Evolutionary conservation across 306 rosid genomes (phyloP), one percentile per base, ranked within the genome.

Genomic region (Nissolia schottii): DNA sequence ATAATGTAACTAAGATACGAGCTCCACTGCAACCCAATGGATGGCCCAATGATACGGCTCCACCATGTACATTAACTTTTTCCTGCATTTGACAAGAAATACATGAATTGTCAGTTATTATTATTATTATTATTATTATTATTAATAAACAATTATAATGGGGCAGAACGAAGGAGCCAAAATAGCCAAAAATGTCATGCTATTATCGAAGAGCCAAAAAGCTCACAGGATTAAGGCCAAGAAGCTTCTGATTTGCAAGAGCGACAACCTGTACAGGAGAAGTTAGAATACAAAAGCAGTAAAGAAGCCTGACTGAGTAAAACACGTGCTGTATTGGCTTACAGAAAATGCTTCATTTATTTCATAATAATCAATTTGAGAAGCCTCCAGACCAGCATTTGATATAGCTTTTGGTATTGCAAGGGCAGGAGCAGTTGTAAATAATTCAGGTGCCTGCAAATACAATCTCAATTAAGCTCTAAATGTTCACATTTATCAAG

Each of bases 11-110:
- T 83, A 91, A 83, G 81, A 93, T 89, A 41, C 98, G 96, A 86
- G 98, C 98, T 70, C 97, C 98, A 62, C 98, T 93, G 85, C 98
- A 91, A 29, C 97, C 97, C 80, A 93, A 64, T 3, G 97, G 98
- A 57, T 93, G 98, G 55, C 98, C 98, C 87, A 93, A 77, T 63
- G 98, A 89, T 64, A 91, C 97, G 77, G 92, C 96, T 60, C 98
- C 97, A 55, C 98, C 98, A 57, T 93, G 94, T 3, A 20, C 90
- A 48, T 93, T 91, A 58, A 93, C 80, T 80, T 62, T 91, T 29
- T 83, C 96, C 98, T 90, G 85, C 37, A 81, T 82, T 82, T 67
- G 56, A 81, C 73, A 41, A 29, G 66, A 67, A 85, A 63, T 56
- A 18, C 54, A 70, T 19, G 62, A 71, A 61, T 16, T 38, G 31